phyloP scores from a whole-genome alignment of 345 rosid species.

The Eucalyptus sp. region DNA sequence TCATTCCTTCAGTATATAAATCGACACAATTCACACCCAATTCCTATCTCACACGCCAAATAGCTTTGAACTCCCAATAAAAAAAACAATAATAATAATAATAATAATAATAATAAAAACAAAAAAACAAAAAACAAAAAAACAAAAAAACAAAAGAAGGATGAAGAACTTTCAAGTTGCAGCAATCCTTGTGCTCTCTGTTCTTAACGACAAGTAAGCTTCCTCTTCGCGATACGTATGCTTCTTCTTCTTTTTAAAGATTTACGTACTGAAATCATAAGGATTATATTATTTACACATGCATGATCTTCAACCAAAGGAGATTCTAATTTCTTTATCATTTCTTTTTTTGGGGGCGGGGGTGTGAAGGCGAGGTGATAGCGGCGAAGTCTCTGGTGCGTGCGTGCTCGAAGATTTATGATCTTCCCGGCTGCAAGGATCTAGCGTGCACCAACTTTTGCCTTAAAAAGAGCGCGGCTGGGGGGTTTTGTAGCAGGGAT shows the following conservation, averaged over 20 bases:
- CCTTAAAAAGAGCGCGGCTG: rapidly evolving
- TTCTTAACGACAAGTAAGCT: neutral
- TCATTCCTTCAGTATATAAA: neutral
- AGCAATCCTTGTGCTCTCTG: neutral
- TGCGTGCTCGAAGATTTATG: neutral
- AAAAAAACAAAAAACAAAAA: too few species aligned
- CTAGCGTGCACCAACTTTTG: neutral
- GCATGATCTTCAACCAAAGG: neutral
- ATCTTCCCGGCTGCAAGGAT: neutral
- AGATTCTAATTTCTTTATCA: neutral
- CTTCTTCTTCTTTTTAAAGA: neutral
- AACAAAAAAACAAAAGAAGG: neutral
- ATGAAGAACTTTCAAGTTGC: neutral
- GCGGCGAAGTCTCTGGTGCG: neutral
- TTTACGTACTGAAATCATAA: neutral
- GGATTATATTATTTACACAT: neutral
- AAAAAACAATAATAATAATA: too few species aligned
- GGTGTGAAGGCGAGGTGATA: neutral
- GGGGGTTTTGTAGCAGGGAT: neutral
- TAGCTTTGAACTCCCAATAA: neutral
- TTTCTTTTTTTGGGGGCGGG: neutral
- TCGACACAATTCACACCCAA: neutral
- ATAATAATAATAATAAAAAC: too few species aligned
- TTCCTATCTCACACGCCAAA: neutral
- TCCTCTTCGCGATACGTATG: neutral